phyloP scores from a whole-genome alignment of 495 filamentous ascomycete genomes.

The Hypoxylon lienhwacheense region DNA sequence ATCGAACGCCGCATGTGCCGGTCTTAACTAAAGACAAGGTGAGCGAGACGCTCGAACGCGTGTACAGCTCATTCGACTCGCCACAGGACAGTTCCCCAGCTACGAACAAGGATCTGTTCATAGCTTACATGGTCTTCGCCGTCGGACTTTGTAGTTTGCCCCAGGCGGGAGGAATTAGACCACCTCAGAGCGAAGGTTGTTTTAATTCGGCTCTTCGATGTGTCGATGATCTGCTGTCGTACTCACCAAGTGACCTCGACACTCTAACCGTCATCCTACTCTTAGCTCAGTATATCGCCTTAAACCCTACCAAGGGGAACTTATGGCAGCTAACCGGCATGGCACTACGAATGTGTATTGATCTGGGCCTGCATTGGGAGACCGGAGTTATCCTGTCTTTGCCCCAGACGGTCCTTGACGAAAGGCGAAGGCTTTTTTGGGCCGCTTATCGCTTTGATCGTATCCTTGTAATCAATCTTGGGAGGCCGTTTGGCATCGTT shows the following conservation, averaged over 20 bases:
- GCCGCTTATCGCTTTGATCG: conserved; percentile 35
- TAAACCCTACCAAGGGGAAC: conserved; percentile 33
- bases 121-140: conserved; percentile 35
- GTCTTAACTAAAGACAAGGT: conserved; percentile 28
- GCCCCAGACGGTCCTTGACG: conserved; percentile 13
- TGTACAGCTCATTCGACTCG: conserved; percentile 14
- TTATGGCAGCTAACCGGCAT: conserved; percentile 35
- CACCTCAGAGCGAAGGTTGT: conserved; percentile 34
- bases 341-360: conserved; percentile 32
- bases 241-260: conserved; percentile 33
- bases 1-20: conserved; percentile 35
- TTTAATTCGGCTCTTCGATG: conserved; percentile 34
- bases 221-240: conserved; percentile 30
- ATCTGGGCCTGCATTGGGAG: conserved; percentile 37
- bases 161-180: conserved; percentile 9
- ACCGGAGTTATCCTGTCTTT: conserved; percentile 20
- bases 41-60: conserved; percentile 23
- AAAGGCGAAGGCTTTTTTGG: conserved; percentile 32
- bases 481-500: conserved; percentile 33
- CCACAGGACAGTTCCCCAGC: conserved; percentile 2
- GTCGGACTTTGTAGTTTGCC: conserved; percentile 34
- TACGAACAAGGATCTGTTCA: conserved; percentile 28
- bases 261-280: conserved; percentile 30
- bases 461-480: conserved; percentile 31
- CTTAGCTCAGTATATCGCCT: conserved; percentile 33